phyloP scores from a whole-genome alignment of 2,329 filamentous ascomycete genomes.

The Achaetomium macrosporum region DNA sequence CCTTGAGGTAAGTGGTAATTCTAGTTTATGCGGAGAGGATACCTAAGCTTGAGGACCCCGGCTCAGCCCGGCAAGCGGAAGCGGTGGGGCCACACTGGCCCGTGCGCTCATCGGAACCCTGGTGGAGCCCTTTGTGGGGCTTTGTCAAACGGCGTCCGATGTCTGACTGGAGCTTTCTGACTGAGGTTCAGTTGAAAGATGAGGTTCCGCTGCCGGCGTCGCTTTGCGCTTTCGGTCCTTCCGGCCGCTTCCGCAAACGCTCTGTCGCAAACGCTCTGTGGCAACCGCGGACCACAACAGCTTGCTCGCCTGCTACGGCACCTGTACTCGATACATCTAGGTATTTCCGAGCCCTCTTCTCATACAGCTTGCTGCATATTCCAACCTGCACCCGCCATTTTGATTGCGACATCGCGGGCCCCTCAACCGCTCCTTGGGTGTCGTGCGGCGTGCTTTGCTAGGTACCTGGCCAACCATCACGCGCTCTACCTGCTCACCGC shows the following conservation, averaged over 20 bases:
- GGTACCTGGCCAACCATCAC: neutral
- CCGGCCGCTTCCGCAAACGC: no score
- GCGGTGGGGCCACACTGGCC: neutral
- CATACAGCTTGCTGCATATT: neutral
- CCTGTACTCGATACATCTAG: no score
- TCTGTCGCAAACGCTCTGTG: no score
- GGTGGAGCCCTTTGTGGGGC: neutral
- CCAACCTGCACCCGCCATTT: neutral
- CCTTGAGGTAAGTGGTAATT: no score
- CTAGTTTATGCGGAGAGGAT: no score
- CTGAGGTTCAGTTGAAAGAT: no score
- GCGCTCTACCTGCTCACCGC: neutral
- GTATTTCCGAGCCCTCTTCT: no score
- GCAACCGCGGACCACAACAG: neutral
- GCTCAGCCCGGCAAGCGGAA: neutral
- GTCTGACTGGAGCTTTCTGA: no score
- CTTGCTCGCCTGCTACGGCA: neutral
- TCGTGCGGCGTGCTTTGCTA: neutral
- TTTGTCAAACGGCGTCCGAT: neutral
- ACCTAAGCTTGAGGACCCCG: neutral
- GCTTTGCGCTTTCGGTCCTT: no score
- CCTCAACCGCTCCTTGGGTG: neutral
- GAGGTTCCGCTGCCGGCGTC: no score
- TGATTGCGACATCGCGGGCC: neutral
- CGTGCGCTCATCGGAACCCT: slow-evolving; percentile 18